phyloP scores from a whole-genome alignment of 2,329 filamentous ascomycete genomes.

The Teratosphaeria gauchensis region DNA sequence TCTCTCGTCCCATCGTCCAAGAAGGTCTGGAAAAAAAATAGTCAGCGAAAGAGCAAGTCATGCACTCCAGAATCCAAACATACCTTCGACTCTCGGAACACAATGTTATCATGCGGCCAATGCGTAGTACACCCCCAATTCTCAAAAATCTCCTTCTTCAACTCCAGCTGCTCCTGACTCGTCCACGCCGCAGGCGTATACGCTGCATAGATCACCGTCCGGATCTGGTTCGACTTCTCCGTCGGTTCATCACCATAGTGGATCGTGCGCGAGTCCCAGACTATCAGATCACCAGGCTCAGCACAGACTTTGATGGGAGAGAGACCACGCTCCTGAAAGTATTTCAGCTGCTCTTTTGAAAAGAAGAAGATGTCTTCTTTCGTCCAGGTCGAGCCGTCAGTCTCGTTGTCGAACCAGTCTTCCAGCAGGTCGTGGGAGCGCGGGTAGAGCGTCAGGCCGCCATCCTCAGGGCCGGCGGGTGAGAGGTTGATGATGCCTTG shows the following conservation, averaged over 20 bases:
- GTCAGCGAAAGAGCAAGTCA: no score
- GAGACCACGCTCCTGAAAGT: not conserved
- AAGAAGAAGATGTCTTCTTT: not conserved
- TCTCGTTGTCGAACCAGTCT: slow-evolving; percentile 1
- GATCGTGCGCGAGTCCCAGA: slow-evolving; percentile 28
- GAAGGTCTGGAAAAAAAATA: not conserved
- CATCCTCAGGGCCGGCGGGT: not conserved
- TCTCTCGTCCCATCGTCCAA: not conserved
- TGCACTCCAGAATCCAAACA: no score
- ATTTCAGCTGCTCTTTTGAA: not conserved
- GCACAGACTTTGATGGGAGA: slow-evolving; percentile 1
- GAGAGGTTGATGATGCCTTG: not conserved
- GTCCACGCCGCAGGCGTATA: no score
- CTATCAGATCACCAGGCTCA: slow-evolving; percentile 8
- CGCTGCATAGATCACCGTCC: no score
- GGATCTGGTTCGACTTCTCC: no score
- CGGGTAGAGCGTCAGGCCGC: not conserved
- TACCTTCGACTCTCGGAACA: not conserved
- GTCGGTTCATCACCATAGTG: slow-evolving; percentile 26
- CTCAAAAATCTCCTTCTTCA: not conserved
- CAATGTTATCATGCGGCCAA: slow-evolving; percentile 1
- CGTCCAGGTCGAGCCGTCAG: not conserved
- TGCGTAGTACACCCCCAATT: not conserved
- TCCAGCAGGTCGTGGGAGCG: not conserved
- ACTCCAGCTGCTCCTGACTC: not conserved